phyloP scores from a whole-genome alignment of 1,139 yeast species.

The Kodamaea fungicola region DNA sequence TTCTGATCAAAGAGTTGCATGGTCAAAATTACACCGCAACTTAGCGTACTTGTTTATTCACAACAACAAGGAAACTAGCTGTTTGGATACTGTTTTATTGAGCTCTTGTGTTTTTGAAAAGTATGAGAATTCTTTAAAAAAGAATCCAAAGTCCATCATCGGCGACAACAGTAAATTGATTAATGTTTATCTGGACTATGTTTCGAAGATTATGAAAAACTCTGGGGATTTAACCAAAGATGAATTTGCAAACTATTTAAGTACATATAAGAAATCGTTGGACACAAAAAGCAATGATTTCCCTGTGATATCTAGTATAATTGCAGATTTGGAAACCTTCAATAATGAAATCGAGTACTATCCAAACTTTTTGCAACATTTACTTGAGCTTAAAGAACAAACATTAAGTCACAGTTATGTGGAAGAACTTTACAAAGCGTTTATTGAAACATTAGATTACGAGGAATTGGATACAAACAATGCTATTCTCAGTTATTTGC shows the following conservation, averaged over 20 bases:
- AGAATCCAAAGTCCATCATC: slow-evolving; percentile 9
- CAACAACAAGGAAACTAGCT: slow-evolving; percentile 30
- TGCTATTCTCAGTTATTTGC: slow-evolving; percentile 2
- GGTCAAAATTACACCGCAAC: slow-evolving; percentile 30
- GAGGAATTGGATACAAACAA: slow-evolving; percentile 8
- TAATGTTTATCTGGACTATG: slow-evolving; percentile 11
- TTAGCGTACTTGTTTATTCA: slow-evolving; percentile 30
- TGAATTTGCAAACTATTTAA: slow-evolving; percentile 14
- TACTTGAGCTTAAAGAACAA: slow-evolving; percentile 15
- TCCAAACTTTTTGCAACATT: slow-evolving; percentile 21
- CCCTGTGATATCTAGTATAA: slow-evolving; percentile 13
- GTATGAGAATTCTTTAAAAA: slow-evolving; percentile 20
- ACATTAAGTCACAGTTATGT: slow-evolving; percentile 11
- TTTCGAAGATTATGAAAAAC: slow-evolving; percentile 6
- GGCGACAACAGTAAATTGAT: slow-evolving; percentile 14
- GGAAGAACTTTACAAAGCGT: slow-evolving; percentile 18
- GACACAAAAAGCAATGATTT: slow-evolving; percentile 9
- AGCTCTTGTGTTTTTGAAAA: slow-evolving; percentile 27
- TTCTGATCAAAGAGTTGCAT: slow-evolving; percentile 18
- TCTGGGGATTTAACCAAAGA: slow-evolving; percentile 1
- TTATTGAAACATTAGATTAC: slow-evolving; percentile 17
- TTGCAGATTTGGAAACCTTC: slow-evolving; percentile 15
- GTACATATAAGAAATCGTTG: slow-evolving; percentile 7
- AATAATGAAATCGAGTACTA: slow-evolving; percentile 20
- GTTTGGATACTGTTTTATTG: slow-evolving; percentile 34